phyloP scores from a whole-genome alignment of 345 rosid genomes.

The Eucalyptus curtisii region DNA sequence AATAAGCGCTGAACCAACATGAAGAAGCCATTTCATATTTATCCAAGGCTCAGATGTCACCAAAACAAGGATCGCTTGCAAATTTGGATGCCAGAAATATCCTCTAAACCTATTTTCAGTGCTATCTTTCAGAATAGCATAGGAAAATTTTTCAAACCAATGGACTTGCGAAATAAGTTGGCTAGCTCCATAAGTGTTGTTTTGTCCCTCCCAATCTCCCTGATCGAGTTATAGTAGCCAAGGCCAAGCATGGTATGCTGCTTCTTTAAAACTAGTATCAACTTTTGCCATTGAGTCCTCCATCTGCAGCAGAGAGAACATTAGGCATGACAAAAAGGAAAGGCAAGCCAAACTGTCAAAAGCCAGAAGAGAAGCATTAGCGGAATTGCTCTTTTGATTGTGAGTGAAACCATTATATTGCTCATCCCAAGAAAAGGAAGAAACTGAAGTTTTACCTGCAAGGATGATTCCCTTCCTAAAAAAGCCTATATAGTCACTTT shows the following conservation, averaged over 20 bases:
- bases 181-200: too few species aligned
- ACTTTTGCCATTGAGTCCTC: slow-evolving; percentile 54
- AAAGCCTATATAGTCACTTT: not conserved
- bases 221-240: too few species aligned
- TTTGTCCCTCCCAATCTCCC: too few species aligned
- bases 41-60: not conserved
- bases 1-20: not conserved
- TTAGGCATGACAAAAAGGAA: not conserved
- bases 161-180: too few species aligned
- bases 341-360: not conserved
- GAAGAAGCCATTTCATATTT: not conserved
- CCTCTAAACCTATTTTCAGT: slow-evolving; percentile 88
- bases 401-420: not conserved
- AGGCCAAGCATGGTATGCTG: slow-evolving; percentile 25
- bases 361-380: not conserved
- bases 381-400: not conserved
- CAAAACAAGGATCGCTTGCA: slow-evolving; percentile 10
- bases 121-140: slow-evolving; percentile 72
- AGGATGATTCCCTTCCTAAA: not conserved
- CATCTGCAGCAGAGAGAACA: slow-evolving; percentile 26
- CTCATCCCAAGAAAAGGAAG: not conserved
- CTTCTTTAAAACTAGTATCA: slow-evolving; percentile 75
- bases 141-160: slow-evolving; percentile 30
- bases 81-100: slow-evolving; percentile 51
- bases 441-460: not conserved